These are phyloP conservation scores for Piper betle DNA, from an alignment of 164 flowering plant genomes.

Conservation along the genomic window DNA sequence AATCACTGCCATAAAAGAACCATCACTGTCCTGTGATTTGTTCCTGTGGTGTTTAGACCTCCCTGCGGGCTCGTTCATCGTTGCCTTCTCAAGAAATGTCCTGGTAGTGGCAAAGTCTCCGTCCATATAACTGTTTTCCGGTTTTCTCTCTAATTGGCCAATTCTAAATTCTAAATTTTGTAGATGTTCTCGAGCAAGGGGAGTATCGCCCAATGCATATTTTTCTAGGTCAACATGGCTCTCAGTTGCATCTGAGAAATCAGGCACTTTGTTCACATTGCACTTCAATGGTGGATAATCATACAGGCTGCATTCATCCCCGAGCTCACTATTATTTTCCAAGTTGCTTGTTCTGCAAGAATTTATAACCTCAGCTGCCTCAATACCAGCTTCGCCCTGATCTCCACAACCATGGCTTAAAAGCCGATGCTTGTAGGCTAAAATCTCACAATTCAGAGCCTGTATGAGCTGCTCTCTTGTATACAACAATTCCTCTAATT, in stretches of 20 bases:
- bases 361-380: constrained; percentile 1
- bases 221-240: constrained; percentile 44
- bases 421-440: constrained; percentile 82
- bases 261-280: constrained; percentile 34
- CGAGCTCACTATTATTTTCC: constrained; percentile 24
- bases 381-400: constrained; percentile 43
- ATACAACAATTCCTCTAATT: constrained; percentile 70
- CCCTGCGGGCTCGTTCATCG: constrained; percentile 53
- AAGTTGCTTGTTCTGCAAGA: constrained; percentile 8
- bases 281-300: constrained; percentile 78
- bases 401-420: constrained; percentile 78
- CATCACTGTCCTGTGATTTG: constrained; percentile 44
- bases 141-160: constrained; percentile 30
- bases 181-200: constrained; percentile 26
- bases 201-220: constrained; percentile 62
- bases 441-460: constrained; percentile 63
- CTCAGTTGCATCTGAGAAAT: constrained; percentile 27
- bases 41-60: constrained; percentile 36
- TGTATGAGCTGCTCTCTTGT: constrained; percentile 74
- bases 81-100: constrained; percentile 46
- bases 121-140: constrained; percentile 32
- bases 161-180: constrained; percentile 36
- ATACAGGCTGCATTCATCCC: constrained; percentile 29
- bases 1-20: constrained; percentile 23
- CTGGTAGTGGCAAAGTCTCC: constrained; percentile 32